phyloP scores from a whole-genome alignment of 768 basidiomycete species.

The Pleurotus tuoliensis region DNA sequence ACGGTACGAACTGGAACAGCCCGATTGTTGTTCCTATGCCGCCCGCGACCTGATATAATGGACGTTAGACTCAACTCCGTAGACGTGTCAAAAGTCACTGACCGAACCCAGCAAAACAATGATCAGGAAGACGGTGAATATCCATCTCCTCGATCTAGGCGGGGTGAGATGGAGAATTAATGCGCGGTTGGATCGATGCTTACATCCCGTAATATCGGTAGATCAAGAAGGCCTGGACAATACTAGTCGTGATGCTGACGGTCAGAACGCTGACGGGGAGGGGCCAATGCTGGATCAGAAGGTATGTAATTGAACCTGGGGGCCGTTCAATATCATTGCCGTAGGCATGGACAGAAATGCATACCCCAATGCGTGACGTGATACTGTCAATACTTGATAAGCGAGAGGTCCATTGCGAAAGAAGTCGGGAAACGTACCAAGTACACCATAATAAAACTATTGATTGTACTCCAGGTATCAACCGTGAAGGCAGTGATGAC shows the following conservation, averaged over 20 bases:
- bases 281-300: constrained; percentile 1
- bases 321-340: not conserved
- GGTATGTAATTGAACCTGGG: not conserved
- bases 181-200: not conserved
- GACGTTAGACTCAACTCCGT: too few species aligned
- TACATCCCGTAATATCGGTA: constrained; percentile 4
- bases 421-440: not conserved
- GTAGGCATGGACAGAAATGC: not conserved
- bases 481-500: not conserved
- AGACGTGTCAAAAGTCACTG: not conserved
- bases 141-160: constrained; percentile 1
- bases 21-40: constrained; percentile 5
- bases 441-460: constrained; percentile 7
- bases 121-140: not conserved
- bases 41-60: not conserved
- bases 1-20: not conserved
- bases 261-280: constrained; percentile 1
- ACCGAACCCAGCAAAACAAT: not conserved
- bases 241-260: constrained; percentile 3
- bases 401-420: not conserved
- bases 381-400: not conserved
- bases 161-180: not conserved
- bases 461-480: constrained; percentile 4
- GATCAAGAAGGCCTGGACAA: constrained; percentile 1
- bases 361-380: constrained; percentile 1